Evolutionary conservation across 2,329 filamentous ascomycete genomes (phyloP), one percentile per base, ranked within the genome.

Genomic region (Tothia fuscella): DNA sequence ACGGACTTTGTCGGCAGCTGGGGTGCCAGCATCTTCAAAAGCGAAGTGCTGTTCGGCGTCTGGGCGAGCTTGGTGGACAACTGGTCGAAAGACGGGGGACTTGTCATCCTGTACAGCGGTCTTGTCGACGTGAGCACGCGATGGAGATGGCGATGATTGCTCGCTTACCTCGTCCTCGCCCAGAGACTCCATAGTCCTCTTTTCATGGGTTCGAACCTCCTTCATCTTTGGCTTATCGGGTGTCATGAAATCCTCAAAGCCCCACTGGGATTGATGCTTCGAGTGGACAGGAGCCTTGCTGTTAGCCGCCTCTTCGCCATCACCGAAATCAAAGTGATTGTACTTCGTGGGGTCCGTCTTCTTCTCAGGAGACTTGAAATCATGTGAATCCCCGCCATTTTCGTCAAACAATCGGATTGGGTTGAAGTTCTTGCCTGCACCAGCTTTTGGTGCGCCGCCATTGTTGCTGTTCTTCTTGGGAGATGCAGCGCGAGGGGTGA

Each of bases 21-120:
- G 73, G 25, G 72, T 72, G 37, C 75, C 78, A 43, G 88, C 79
- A 56, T 96, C 88, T 41, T 75, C 68, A 53, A 95, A 74, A 47
- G 91, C 78, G 55, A 94, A 95, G 60, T 96, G 86, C 1, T 78
- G 65, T 55, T 88, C 78, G 14, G 82, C 80, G 52, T 93, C 84
- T 31, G 78, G 83, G 46, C 89, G 83, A 28, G 82, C 71, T 56
- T 82, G 82, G 52, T 71, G 65, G 28, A 75, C 68, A 25, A 73
- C 67, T 12, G 75, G 70, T 42, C 71, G 67, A 49, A 72, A 73
- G 32, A 68, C 68, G 6, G 78, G 74, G 6, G 75, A 78, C 28
- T 74, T 59, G 33, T 74, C 63, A 47, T 78, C 65, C 56, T 76
- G 43, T 34, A 16, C n/a, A 9, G 20, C 14, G 6, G 20, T 33